These are phyloP conservation scores for Lichtheimia ornata DNA, from an alignment of 371 early-diverging fungal species.

Conservation along the genomic window DNA sequence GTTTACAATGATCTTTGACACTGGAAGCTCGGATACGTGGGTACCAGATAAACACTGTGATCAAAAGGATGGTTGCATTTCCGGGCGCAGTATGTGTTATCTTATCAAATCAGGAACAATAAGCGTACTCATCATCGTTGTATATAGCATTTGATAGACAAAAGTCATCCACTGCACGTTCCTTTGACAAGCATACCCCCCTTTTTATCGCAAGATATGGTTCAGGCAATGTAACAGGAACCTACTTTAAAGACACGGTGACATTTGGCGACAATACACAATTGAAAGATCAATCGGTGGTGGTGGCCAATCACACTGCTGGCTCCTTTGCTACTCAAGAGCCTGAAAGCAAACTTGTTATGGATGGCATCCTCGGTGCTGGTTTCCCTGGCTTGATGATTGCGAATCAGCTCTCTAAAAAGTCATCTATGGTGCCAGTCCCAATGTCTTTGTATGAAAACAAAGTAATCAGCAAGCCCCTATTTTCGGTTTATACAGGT, in stretches of 20 bases:
- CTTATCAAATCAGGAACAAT: neutral
- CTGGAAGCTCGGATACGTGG: conserved; percentile 19
- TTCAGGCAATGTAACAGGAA: conserved; percentile 5
- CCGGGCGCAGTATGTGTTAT: neutral
- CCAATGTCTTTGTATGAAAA: conserved; percentile 10
- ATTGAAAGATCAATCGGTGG: conserved; percentile 9
- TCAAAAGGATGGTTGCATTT: conserved; percentile 5
- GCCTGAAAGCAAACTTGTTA: neutral
- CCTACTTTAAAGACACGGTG: conserved; percentile 13
- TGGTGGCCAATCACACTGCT: neutral
- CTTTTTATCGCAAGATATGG: conserved; percentile 8
- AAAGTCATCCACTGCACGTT: conserved; percentile 1
- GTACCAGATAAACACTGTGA: conserved; percentile 5
- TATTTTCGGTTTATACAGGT: conserved; percentile 8
- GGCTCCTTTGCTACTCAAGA: conserved; percentile 7
- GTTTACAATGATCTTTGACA: conserved; percentile 14
- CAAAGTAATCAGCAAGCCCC: conserved; percentile 4
- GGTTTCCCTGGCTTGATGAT: conserved; percentile 11
- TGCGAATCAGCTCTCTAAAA: no score
- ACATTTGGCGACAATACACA: conserved; percentile 1
- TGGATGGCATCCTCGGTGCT: conserved; percentile 23
- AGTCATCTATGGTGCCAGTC: conserved; percentile 5
- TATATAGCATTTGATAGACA: no score
- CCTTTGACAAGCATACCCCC: neutral
- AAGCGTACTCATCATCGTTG: no score